These are phyloP conservation scores for Euphrasia arctica DNA, from an alignment of 305 asterid species.

Conservation along the genomic window DNA sequence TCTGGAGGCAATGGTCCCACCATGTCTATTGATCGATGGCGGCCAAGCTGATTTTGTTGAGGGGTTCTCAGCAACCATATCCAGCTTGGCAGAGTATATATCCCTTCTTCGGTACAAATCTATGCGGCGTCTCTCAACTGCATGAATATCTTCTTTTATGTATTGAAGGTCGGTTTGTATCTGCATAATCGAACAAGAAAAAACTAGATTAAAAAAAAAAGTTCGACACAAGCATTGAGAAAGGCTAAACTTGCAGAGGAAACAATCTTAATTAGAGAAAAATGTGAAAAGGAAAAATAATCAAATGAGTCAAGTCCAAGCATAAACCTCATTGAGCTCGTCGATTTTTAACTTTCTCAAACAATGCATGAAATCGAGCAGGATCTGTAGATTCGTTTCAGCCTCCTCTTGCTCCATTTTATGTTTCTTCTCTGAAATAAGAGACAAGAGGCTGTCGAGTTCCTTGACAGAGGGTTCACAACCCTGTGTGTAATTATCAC, in stretches of 20 bases:
- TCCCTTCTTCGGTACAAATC: constrained; percentile 67
- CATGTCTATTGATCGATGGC: constrained; percentile 44
- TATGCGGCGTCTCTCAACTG: constrained; percentile 71
- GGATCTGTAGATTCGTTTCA: constrained; percentile 73
- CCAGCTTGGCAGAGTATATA: constrained; percentile 53
- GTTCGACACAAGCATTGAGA: neutral
- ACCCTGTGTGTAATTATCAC: constrained; percentile 76
- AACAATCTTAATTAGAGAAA: constrained; percentile 6
- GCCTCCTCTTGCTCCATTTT: constrained; percentile 96
- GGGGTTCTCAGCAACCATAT: constrained; percentile 47
- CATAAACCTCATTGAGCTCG: constrained; percentile 79
- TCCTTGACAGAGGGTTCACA: constrained; percentile 80
- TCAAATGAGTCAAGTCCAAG: constrained; percentile 26
- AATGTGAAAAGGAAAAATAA: constrained; percentile 9
- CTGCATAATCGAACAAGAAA: constrained; percentile 37
- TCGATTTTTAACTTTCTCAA: constrained; percentile 75
- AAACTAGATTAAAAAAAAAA: neutral
- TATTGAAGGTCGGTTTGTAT: constrained; percentile 69
- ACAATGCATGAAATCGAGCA: constrained; percentile 70
- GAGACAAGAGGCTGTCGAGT: constrained; percentile 64
- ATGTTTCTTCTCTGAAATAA: constrained; percentile 77
- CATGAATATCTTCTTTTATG: constrained; percentile 75
- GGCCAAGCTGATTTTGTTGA: constrained; percentile 44
- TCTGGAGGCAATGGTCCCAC: constrained; percentile 33
- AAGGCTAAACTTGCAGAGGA: constrained; percentile 8